Base-by-base conservation (phyloP, 2,329 filamentous ascomycete genomes). In the Pestalotiopsis sp. region DNA sequence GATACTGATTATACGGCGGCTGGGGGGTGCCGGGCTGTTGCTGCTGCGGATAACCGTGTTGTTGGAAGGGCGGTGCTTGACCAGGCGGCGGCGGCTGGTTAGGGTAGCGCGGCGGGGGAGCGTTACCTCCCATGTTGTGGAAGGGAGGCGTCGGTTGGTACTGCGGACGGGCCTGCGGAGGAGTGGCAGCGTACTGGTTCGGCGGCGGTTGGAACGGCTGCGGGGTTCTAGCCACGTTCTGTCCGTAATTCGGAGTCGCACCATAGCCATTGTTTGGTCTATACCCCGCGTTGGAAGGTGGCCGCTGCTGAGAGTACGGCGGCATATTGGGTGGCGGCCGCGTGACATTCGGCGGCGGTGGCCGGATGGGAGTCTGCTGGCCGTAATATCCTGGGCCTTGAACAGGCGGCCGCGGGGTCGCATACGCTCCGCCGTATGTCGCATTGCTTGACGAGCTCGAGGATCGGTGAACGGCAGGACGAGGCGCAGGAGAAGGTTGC, bases 161-260 rank as follows among this genome's bases (percentile, higher is more conserved):
- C 31, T 76, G 78, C 14, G 82, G 80, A 66, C 85, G 82, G 70
- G 79, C 82, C 70, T 85, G 86, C 4, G 77, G 73, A 14, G 80
- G 80, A 20, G 76, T 80, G 57, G 78, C 82, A 39, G 81, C 81
- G 69, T 83, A 87, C 60, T 86, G 81, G 11, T 80, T 80, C 70
- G 85, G 82, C 68, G 88, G 86, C 12, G 84, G 83, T 12, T 31
- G 4, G 68, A 86, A 88, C 0, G 84, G 82, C 68, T 86, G 84
- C 68, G 86, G 84, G 12, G 83, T 80, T 74, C 89, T 89, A 63
- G 82, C 83, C 65, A 87, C 79, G 72, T 85, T 85, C 7, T 84
- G 83, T 4, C 83, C 81, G 71, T 84, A 88, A 62, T 70, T 73
- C 17, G 73, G 65, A 60, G 71, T 65, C 27, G n/a, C 82, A 9